Evolutionary conservation across 371 early-diverging fungal genomes (phyloP).

Genomic region (Apophysomyces sp.): DNA sequence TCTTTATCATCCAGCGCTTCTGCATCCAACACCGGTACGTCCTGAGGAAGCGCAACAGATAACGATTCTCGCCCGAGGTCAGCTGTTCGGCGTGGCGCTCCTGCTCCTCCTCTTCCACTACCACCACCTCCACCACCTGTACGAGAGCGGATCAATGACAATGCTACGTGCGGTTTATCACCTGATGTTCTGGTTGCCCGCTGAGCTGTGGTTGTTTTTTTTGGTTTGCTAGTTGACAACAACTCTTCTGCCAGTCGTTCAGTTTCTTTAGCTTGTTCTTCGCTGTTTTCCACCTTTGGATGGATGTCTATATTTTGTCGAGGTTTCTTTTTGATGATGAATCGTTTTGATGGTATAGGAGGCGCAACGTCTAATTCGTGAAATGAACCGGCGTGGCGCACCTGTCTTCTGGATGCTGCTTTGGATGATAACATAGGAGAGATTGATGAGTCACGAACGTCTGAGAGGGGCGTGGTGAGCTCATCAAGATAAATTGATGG

Average conservation of each 20-base stretch:
- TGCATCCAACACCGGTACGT: constrained; percentile 16
- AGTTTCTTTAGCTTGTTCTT: background rate
- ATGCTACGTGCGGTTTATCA: background rate
- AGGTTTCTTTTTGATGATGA: background rate
- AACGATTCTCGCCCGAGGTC: constrained; percentile 12
- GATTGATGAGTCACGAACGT: background rate
- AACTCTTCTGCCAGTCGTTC: background rate
- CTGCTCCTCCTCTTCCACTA: background rate
- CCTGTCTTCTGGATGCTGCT: background rate
- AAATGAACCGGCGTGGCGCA: constrained; percentile 2
- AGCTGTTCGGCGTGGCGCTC: background rate
- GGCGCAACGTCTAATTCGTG: constrained; percentile 10
- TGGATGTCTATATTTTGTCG: background rate
- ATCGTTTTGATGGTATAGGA: constrained; percentile 19
- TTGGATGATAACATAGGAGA: background rate
- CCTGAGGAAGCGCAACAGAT: constrained; percentile 11
- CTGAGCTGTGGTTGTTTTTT: background rate
- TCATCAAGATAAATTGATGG: constrained; percentile 11
- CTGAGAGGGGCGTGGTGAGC: constrained; percentile 2
- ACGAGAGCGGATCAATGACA: background rate
- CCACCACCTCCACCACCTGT: background rate
- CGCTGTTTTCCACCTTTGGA: background rate
- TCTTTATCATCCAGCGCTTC: constrained; percentile 14
- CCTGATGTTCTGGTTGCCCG: background rate
- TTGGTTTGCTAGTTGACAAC: background rate